phyloP scores from a whole-genome alignment of 2,329 filamentous ascomycete genomes.

The Colletotrichum magnum region DNA sequence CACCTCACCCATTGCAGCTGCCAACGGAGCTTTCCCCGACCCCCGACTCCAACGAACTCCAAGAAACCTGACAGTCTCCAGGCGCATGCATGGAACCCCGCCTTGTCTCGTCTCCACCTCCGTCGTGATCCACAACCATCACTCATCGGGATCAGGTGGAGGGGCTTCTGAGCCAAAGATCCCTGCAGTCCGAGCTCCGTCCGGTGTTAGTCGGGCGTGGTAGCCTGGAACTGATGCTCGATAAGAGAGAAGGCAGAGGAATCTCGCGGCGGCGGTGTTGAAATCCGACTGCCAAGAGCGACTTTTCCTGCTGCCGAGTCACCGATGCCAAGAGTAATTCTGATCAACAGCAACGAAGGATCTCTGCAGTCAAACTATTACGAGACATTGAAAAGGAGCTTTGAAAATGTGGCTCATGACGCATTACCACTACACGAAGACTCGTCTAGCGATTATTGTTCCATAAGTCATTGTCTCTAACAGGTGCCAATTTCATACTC shows the following conservation, averaged over 20 bases:
- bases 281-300: neutral
- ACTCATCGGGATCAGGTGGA: constrained; percentile 21
- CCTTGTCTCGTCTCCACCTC: constrained; percentile 29
- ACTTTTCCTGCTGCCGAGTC: neutral
- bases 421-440: too few species aligned
- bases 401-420: neutral
- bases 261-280: neutral
- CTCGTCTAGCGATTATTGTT: too few species aligned
- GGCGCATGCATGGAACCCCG: constrained; percentile 23
- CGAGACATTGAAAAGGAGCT: too few species aligned
- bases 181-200: constrained; percentile 21
- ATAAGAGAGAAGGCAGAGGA: neutral
- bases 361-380: too few species aligned
- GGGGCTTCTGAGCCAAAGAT: neutral
- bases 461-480: too few species aligned
- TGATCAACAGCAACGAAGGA: neutral
- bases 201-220: constrained; percentile 20
- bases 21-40: neutral
- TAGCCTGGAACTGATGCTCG: neutral
- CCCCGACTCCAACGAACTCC: constrained; percentile 3
- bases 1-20: neutral
- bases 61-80: constrained; percentile 3
- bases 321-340: neutral
- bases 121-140: constrained; percentile 16
- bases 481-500: neutral